Evolutionary conservation across 2,329 filamentous ascomycete species (phyloP), one percentile per base, ranked within the genome.

Genomic region (Fusarium oxysporum): DNA sequence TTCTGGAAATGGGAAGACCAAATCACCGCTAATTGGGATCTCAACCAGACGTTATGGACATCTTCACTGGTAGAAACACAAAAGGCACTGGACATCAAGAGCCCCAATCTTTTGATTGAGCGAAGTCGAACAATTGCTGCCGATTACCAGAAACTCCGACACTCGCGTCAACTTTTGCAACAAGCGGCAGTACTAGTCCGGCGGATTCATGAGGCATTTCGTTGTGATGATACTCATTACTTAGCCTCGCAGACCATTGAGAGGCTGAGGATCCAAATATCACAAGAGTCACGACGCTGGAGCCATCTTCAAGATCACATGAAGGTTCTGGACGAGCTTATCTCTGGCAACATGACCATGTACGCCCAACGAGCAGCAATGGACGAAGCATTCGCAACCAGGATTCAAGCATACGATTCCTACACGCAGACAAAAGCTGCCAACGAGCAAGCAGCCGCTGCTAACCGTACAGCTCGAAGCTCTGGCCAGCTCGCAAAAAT

Each of bases 21-120:
- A n/a, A 32, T 55, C 1, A 19, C 5, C 1, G 1, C 2, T 8
- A 2, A 5, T 0, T 59, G 37, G n/a, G 1, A 30, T 21, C 5
- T 43, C 3, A 6, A 3, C 3, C 19, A 55, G 21, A 55, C 30
- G 1, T 4, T 61, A 2, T 61, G 37, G 47, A 23, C 33, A 23
- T 30, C 32, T 2, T 19, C 30, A 0, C 6, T 19, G 0, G 12
- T 16, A 0, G 11, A 38, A 30, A 3, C 11, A 1, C 38, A n/a
- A 3, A n/a, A 37, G 8, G 19, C 35, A 0, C 16, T 40, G 0
- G 30, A 37, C 0, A 30, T 44, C 4, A 28, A 25, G 3, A n/a
- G 14, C 9, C 37, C 51, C 11, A 8, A 61, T 2, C n/a, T 23
- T 2, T 12, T 23, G 3, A 40, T 61, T 23, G 35, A 44, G 14